Percentiles rank a stretch among this genome's conserved stretches.
Evolutionary conservation across 192 early-diverging fungal genomes (phyloP).

Genomic region (Coemansia sp.): DNA sequence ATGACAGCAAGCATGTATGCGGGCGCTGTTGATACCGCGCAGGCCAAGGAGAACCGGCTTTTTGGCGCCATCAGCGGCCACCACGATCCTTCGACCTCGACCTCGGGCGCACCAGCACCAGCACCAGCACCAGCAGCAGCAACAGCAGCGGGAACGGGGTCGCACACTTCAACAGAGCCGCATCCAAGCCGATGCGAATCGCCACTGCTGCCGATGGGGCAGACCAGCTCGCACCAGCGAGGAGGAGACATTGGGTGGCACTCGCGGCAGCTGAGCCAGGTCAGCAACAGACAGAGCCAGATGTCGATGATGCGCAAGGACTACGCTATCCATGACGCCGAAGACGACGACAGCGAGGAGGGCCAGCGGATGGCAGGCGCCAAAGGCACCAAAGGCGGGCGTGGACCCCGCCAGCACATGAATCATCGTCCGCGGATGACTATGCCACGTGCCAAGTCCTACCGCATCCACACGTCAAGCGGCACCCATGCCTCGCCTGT

Average conservation of each 20-base stretch:
- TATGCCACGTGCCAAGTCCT: slow-evolving; percentile 24
- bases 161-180: slow-evolving; percentile 10
- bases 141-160: no score
- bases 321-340: slow-evolving; percentile 48
- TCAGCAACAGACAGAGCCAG: slow-evolving; percentile 38
- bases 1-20: background rate
- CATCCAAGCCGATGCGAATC: slow-evolving; percentile 51
- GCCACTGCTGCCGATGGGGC: slow-evolving; percentile 55
- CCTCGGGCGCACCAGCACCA: background rate
- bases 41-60: background rate
- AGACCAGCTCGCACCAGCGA: slow-evolving; percentile 21
- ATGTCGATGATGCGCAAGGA: slow-evolving; percentile 42
- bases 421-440: slow-evolving; percentile 16
- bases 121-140: no score
- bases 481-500: slow-evolving; percentile 23
- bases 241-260: slow-evolving; percentile 32
- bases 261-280: slow-evolving; percentile 38
- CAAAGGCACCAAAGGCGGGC: background rate
- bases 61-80: background rate
- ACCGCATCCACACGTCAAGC: slow-evolving; percentile 17
- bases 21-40: background rate
- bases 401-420: slow-evolving; percentile 22
- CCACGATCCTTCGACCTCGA: background rate
- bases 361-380: background rate
- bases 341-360: slow-evolving; percentile 1